Evolutionary conservation across 73 alveolate species (phyloP).

Genomic region (Paramecium bursaria): DNA sequence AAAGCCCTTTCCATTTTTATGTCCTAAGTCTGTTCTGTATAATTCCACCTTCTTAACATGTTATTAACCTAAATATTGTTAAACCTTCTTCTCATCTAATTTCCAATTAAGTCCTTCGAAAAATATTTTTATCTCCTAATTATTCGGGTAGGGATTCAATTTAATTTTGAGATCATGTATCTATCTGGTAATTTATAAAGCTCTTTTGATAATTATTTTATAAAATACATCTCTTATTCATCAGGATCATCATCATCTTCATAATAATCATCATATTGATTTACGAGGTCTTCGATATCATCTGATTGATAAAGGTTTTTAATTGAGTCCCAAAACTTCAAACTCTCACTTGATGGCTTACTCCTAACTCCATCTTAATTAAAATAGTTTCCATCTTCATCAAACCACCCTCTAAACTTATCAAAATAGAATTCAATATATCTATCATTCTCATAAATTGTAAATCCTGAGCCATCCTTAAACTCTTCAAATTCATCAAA

Average conservation of each 20-base stretch:
- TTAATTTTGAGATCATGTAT: constrained; percentile 4
- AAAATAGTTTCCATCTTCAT: constrained; percentile 36
- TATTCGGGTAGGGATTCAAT: constrained; percentile 25
- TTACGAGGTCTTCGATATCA: constrained; percentile 16
- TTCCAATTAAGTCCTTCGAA: constrained; percentile 13
- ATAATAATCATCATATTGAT: constrained; percentile 1
- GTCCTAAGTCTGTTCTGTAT: not conserved
- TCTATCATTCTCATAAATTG: constrained; percentile 14
- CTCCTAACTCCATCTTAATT: constrained; percentile 31
- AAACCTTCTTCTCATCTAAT: not conserved
- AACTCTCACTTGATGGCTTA: not conserved
- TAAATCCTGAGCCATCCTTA: constrained; percentile 26
- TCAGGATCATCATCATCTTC: not conserved
- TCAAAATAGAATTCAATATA: constrained; percentile 44
- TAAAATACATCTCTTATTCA: not conserved
- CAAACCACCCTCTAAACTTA: constrained; percentile 37
- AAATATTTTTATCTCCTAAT: constrained; percentile 27
- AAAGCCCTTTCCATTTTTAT: constrained; percentile 31
- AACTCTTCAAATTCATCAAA: constrained; percentile 49
- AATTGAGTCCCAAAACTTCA: constrained; percentile 44
- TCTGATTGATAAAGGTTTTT: constrained; percentile 20
- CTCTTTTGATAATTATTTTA: not conserved
- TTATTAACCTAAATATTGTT: not conserved
- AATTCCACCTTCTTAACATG: constrained; percentile 11
- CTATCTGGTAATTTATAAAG: not conserved